Evolutionary conservation across 2,329 filamentous ascomycete species (phyloP), one percentile per base, ranked within the genome.

Genomic region (Dactylella cylindrospora): DNA sequence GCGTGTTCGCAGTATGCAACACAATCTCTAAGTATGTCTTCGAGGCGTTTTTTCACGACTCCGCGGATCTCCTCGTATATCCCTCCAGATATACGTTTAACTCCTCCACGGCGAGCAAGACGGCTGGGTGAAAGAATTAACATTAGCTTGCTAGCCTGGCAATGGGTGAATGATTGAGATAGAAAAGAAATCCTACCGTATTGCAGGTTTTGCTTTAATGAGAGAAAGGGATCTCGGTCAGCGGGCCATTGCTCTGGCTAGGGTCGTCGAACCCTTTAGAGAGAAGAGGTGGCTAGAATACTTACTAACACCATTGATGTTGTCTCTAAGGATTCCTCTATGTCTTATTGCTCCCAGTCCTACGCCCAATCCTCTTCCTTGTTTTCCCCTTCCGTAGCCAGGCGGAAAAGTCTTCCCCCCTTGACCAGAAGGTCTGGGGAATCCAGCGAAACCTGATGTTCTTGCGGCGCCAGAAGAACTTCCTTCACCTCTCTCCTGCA

Each of bases 71-170:
- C 83, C 0, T 82, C 76, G 67, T 90, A 90, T 2, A 90, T 84
- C 0, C 38, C 66, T 0, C 70, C 78, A 0, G 83, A 84, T 6
- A 90, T 88, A 0, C 86, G 77, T 70, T 90, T 90, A 0, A 91
- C 84, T 0, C 87, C 87, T 1, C 86, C 87, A 5, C 87, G 82
- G 4, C 87, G 80, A 1, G 87, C 87, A 0, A 91, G 73, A 32
- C 86, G 83, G 66, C 85, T 84, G 55, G 69, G 47, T 13, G 23
- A 20, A 33, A 22, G 5, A 4, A 12, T 7, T n/a, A 33, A n/a
- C 4, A 2, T 1, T 25, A 31, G 31, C 10, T 35, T 29, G 36
- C 23, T 41, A 36, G n/a, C 26, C 20, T 13, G 15, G 7, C 19
- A 23, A 22, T 65, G 9, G 50, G 43, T 5, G 29, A 4, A 13